These are phyloP conservation scores for Gossypium stocksii DNA, from an alignment of 345 rosid genomes.

Conservation along the genomic window DNA sequence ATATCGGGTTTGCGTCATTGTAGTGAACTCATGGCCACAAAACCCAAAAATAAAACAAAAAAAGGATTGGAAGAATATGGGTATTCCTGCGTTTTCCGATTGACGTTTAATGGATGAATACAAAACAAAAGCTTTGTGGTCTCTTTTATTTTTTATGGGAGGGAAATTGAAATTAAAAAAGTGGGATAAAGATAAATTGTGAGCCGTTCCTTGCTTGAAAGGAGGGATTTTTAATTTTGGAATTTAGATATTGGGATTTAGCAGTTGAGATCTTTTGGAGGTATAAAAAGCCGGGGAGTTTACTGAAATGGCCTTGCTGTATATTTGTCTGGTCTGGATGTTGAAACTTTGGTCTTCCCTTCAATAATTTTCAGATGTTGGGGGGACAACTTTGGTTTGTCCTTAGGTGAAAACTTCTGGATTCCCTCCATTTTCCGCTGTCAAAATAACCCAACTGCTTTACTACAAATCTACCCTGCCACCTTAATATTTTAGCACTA, in stretches of 20 bases:
- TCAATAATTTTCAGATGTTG: background rate
- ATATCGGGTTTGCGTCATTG: constrained; percentile 59
- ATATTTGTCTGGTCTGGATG: background rate
- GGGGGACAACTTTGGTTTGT: background rate
- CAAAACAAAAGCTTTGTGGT: background rate
- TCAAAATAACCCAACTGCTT: background rate
- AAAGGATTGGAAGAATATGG: background rate
- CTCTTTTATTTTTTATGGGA: background rate
- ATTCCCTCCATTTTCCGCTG: background rate
- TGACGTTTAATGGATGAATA: background rate
- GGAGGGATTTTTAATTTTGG: constrained; percentile 3
- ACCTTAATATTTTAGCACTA: no score
- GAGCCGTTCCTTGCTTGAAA: constrained; percentile 31
- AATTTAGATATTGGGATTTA: constrained; percentile 9
- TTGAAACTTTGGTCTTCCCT: background rate
- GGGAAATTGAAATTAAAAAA: background rate
- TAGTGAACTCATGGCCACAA: constrained; percentile 25
- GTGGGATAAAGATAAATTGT: constrained; percentile 6
- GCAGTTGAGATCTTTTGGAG: constrained; percentile 42
- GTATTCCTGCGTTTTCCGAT: constrained; percentile 26
- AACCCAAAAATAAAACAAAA: constrained; percentile 3
- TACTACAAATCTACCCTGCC: no score
- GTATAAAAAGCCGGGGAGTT: constrained; percentile 2
- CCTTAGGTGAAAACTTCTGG: background rate
- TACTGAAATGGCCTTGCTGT: background rate